Base-by-base conservation (phyloP, 169 alveolate genomes). In the Plasmodium sp. region DNA sequence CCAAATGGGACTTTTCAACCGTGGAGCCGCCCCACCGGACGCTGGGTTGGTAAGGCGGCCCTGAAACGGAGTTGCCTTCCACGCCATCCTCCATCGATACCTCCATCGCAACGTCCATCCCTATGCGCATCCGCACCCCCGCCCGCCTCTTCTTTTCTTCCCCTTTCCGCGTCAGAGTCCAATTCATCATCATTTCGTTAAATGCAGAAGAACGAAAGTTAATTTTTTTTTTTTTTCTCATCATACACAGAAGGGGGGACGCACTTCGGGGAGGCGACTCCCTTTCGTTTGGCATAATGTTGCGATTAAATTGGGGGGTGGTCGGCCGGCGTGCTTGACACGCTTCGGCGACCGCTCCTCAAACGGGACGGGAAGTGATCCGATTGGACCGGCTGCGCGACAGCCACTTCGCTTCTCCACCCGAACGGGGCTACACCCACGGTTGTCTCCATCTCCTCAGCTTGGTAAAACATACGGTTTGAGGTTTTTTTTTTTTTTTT, bases 131-230 rank as follows among this genome's bases (percentile, higher is more conserved):
- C 27, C 27, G 0, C 56, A 14, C n/a, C 41, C 18, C 12, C 14
- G 16, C 10, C 3, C 14, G 16, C 12, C 3, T 80, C 48, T n/a
- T n/a, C 16, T 18, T 80, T 80, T 18, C 48, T 79, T 36, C 48
- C 27, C 36, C 75, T 62, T 62, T 22, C 34, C 62, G 93, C 51
- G 62, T 84, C 93, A 84, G 93, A 72, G 77, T 45, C 9, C 51
- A 45, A 84, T 34, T 84, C 77, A 74, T 84, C 93, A 73, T 75
- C 93, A 84, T 43, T 48, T 84, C 84, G 34, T 43, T 14, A 82
- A 41, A 82, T 82, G 36, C 90, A 82, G 90, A 82, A 82, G 90
- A 82, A 82, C 90, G 90, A 82, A 82, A 82, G 90, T 82, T 82
- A 82, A 51, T 31, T 51, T 51, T 31, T 82, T 82, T 81, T 81